phyloP scores from a whole-genome alignment of 306 rosid genomes.

The Mimosa bimucronata region DNA sequence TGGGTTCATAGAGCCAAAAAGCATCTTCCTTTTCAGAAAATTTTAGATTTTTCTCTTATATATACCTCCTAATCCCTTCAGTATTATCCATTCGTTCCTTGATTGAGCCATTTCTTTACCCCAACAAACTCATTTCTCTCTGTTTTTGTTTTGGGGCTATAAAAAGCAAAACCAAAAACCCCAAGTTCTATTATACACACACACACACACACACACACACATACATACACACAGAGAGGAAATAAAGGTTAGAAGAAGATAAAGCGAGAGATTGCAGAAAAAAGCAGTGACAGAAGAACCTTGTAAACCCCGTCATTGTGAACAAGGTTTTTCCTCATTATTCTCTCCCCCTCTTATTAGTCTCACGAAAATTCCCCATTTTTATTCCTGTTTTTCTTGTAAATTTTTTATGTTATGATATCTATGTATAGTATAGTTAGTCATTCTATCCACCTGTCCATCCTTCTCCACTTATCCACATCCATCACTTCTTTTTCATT shows the following conservation, averaged over 20 bases:
- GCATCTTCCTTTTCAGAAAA: slow-evolving; percentile 27
- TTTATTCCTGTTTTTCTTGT: background rate
- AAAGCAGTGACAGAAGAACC: slow-evolving; percentile 39
- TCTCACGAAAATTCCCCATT: background rate
- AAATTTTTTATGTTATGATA: slow-evolving; percentile 3
- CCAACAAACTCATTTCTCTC: slow-evolving; percentile 24
- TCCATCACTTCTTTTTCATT: background rate
- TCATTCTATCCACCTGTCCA: background rate
- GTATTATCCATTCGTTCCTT: slow-evolving; percentile 36
- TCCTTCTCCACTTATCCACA: slow-evolving; percentile 27
- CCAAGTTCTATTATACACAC: background rate
- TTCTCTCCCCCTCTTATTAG: slow-evolving; percentile 32
- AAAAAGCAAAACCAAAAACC: slow-evolving; percentile 22
- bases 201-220: background rate
- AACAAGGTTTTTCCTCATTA: slow-evolving; percentile 68
- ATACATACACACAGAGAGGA: too few relatives aligned
- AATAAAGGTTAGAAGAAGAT: background rate
- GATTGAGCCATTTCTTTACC: slow-evolving; percentile 35
- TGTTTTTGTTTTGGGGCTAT: slow-evolving; percentile 31
- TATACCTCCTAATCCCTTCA: background rate
- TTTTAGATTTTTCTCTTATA: slow-evolving; percentile 18
- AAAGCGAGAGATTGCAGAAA: slow-evolving; percentile 32
- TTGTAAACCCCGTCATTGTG: slow-evolving; percentile 73
- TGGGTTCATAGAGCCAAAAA: slow-evolving; percentile 38
- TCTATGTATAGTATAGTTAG: slow-evolving; percentile 15